Evolutionary conservation across 2,329 filamentous ascomycete species (phyloP).

Genomic region (Albophoma yamanashiensis): DNA sequence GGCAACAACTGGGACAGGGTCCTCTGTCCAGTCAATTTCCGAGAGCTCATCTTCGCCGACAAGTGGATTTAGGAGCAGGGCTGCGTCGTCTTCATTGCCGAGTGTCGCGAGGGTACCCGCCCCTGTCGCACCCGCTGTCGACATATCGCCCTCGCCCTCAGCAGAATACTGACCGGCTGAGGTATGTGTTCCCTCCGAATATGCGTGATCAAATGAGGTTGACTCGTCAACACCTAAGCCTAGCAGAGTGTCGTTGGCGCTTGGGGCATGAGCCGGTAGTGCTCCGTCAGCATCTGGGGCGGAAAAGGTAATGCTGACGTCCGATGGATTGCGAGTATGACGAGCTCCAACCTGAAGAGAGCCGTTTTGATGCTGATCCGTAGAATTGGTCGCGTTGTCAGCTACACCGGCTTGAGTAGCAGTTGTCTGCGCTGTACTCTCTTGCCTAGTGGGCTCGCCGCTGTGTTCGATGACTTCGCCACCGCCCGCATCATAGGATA

Average conservation of each 20-base stretch:
- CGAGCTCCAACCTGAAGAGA: slow-evolving; percentile 4
- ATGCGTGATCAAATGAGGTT: slow-evolving; percentile 4
- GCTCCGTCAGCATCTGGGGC: slow-evolving; percentile 13
- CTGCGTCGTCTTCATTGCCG: not conserved
- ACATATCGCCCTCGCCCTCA: not conserved
- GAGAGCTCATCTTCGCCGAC: not conserved
- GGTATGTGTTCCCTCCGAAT: not conserved
- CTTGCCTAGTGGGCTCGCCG: not conserved
- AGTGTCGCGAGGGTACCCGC: not conserved
- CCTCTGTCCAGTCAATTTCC: slow-evolving; percentile 4
- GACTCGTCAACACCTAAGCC: slow-evolving; percentile 13
- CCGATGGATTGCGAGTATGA: not conserved
- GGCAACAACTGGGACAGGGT: not conserved
- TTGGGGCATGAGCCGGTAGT: slow-evolving; percentile 11
- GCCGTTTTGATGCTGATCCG: not conserved
- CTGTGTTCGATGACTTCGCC: slow-evolving; percentile 7
- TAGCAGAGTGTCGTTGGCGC: slow-evolving; percentile 14
- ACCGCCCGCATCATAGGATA: slow-evolving; percentile 5
- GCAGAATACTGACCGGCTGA: not conserved
- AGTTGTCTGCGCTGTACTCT: not conserved
- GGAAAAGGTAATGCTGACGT: slow-evolving; percentile 8
- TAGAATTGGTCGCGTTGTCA: not conserved
- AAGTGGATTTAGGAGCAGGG: not conserved
- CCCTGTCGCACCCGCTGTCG: not conserved
- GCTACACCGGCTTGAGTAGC: not conserved